Percentiles rank a stretch among this genome's conserved stretches.
phyloP scores from a whole-genome alignment of 768 basidiomycete genomes.

The Xerocomellus dryophilus region DNA sequence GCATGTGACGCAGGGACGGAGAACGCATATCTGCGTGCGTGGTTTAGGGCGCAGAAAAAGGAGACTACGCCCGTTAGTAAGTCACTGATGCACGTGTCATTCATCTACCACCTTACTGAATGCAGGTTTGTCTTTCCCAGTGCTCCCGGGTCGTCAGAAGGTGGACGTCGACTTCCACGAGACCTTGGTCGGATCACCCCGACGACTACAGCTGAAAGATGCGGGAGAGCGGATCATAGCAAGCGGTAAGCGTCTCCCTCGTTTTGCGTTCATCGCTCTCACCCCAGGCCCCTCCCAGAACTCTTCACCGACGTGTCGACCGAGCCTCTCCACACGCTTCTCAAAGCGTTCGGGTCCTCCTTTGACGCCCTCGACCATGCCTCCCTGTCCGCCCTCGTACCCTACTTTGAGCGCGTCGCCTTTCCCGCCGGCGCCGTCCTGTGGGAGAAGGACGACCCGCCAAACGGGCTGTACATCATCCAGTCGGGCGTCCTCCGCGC shows the following conservation, averaged over 20 bases:
- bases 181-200: conserved; percentile 55
- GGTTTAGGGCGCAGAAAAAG: conserved; percentile 66
- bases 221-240: conserved; percentile 73
- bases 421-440: conserved; percentile 59
- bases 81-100: conserved; percentile 26
- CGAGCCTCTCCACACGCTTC: conserved; percentile 73
- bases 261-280: neutral
- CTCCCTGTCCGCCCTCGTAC: conserved; percentile 59
- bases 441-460: conserved; percentile 72
- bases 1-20: conserved; percentile 66
- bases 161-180: conserved; percentile 45
- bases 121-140: conserved; percentile 24
- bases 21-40: conserved; percentile 83
- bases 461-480: conserved; percentile 87
- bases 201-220: conserved; percentile 62
- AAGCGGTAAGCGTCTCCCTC: conserved; percentile 40
- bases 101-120: neutral
- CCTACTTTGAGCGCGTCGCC: conserved; percentile 67
- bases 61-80: conserved; percentile 45
- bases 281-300: conserved; percentile 5
- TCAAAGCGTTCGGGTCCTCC: conserved; percentile 70
- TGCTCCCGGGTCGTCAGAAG: conserved; percentile 57
- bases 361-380: conserved; percentile 56
- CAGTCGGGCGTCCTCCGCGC: conserved; percentile 85
- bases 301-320: conserved; percentile 33